Percentiles rank a stretch among this genome's conserved stretches.
Evolutionary conservation across 768 basidiomycete genomes (phyloP).

Genomic region (Clitopilus hobsonii): DNA sequence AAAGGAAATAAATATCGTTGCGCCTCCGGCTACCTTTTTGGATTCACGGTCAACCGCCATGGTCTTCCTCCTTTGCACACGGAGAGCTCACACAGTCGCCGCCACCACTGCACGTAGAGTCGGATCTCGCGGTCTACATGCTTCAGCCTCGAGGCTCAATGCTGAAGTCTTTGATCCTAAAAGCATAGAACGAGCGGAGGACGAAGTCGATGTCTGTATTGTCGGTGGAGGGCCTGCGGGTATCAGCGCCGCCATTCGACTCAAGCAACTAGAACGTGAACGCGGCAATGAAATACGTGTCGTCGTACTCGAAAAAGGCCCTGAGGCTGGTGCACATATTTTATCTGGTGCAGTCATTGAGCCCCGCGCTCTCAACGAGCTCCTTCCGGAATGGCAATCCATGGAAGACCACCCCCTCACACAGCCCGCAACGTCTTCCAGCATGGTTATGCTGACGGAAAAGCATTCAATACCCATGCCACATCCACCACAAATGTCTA

Average conservation of each 20-base stretch:
- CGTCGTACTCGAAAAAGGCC: constrained; percentile 92
- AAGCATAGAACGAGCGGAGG: constrained; percentile 75
- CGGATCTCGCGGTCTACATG: constrained; percentile 10
- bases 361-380: constrained; percentile 84
- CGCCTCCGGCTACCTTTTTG: not conserved
- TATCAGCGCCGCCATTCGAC: constrained; percentile 88
- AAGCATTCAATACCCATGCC: constrained; percentile 74
- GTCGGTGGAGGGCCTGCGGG: constrained; percentile 96
- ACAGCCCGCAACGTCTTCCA: constrained; percentile 70
- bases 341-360: constrained; percentile 96
- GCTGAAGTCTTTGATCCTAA: constrained; percentile 39
- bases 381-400: constrained; percentile 80
- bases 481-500: constrained; percentile 96
- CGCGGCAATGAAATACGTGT: constrained; percentile 80
- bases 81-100: not conserved
- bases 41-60: not conserved
- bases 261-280: constrained; percentile 89
- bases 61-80: constrained; percentile 1
- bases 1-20: constrained; percentile 1
- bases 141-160: constrained; percentile 2
- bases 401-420: constrained; percentile 68
- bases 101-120: not conserved
- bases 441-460: constrained; percentile 83
- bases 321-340: constrained; percentile 91
- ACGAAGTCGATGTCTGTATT: constrained; percentile 95